A percentile compares a stretch with the other conserved stretches of the same genome.
These are phyloP conservation scores for Filobasidium wieringae DNA, from an alignment of 768 basidiomycete genomes.

Conservation along the genomic window DNA sequence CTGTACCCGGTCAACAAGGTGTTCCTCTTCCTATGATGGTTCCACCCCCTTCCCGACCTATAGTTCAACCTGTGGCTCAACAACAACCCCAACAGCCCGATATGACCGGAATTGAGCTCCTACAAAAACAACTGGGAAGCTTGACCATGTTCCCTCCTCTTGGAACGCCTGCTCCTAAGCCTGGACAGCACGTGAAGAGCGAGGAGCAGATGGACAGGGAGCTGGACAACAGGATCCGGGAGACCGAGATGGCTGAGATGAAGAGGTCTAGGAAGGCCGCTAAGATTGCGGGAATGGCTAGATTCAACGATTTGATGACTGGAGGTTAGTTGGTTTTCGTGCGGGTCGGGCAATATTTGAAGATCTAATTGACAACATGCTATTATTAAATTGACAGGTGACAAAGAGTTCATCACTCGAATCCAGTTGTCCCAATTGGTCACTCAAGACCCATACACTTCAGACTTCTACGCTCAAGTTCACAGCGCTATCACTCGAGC, in stretches of 20 bases:
- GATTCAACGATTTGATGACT: slow-evolving; percentile 39
- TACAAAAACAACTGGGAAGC: background rate
- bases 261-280: slow-evolving; percentile 20
- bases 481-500: slow-evolving; percentile 74
- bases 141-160: slow-evolving; percentile 6
- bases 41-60: too few relatives aligned
- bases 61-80: background rate
- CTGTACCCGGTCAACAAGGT: slow-evolving; percentile 2
- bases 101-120: background rate
- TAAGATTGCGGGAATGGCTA: slow-evolving; percentile 35
- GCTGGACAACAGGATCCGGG: slow-evolving; percentile 22
- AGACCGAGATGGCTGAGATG: slow-evolving; percentile 24
- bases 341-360: background rate
- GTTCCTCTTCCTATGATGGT: background rate
- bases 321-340: slow-evolving; percentile 3
- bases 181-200: background rate
- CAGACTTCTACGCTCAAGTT: slow-evolving; percentile 97
- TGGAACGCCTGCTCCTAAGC: background rate
- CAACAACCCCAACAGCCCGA: background rate
- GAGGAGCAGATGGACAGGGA: slow-evolving; percentile 17
- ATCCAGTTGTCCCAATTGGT: slow-evolving; percentile 98
- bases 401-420: slow-evolving; percentile 98
- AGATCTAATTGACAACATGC: background rate
- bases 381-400: slow-evolving; percentile 43
- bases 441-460: slow-evolving; percentile 90